A percentile compares a stretch with the other conserved stretches of the same genome.
phyloP scores from a whole-genome alignment of 1,284 basidiomycete species.

The Ceratobasidium sp. region DNA sequence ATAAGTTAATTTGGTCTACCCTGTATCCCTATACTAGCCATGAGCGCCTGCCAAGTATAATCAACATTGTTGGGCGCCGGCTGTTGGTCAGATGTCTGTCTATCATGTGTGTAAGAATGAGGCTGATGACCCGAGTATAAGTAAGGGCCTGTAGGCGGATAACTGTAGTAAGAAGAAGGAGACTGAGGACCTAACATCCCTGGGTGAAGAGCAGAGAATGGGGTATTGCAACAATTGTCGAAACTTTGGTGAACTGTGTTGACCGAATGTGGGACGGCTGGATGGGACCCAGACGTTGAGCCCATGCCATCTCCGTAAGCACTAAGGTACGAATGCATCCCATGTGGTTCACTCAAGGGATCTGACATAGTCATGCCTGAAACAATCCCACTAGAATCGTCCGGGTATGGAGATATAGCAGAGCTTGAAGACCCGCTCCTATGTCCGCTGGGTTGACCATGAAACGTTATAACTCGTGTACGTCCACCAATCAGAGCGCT shows the following conservation, averaged over 20 bases:
- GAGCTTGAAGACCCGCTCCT: slow-evolving; percentile 21
- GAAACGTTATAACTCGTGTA: slow-evolving; percentile 24
- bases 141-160: slow-evolving; percentile 21
- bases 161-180: slow-evolving; percentile 27
- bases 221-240: slow-evolving; percentile 7
- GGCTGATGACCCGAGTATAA: slow-evolving; percentile 27
- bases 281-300: not conserved
- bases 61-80: slow-evolving; percentile 30
- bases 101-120: slow-evolving; percentile 6
- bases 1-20: slow-evolving; percentile 27
- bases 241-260: not conserved
- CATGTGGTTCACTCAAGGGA: slow-evolving; percentile 5
- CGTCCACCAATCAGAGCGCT: slow-evolving; percentile 28
- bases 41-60: slow-evolving; percentile 35
- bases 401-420: slow-evolving; percentile 16
- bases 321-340: slow-evolving; percentile 9
- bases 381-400: slow-evolving; percentile 5
- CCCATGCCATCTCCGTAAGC: not conserved
- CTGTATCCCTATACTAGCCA: slow-evolving; percentile 33
- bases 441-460: slow-evolving; percentile 9
- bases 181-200: slow-evolving; percentile 33
- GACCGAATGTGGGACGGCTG: not conserved
- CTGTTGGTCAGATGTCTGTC: slow-evolving; percentile 19
- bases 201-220: slow-evolving; percentile 24
- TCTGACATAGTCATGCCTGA: slow-evolving; percentile 13